These are phyloP conservation scores for Yarrowia sp. DNA, from an alignment of 805 yeast genomes.

Conservation along the genomic window DNA sequence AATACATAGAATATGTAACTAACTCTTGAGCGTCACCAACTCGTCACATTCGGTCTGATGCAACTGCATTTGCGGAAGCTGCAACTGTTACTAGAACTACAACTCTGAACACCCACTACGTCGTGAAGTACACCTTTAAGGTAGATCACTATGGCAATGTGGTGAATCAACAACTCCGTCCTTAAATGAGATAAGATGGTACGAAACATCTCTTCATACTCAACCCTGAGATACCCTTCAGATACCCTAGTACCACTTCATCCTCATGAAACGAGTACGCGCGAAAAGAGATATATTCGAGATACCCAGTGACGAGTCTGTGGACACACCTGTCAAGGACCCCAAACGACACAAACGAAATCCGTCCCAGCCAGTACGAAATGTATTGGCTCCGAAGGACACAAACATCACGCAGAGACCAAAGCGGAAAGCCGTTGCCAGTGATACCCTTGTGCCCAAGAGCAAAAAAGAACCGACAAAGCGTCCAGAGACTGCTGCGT, in stretches of 20 bases:
- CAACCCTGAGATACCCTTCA: neutral
- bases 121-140: neutral
- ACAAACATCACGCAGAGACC: neutral
- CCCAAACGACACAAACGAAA: neutral
- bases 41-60: neutral
- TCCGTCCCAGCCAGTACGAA: neutral
- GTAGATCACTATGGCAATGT: neutral
- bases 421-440: neutral
- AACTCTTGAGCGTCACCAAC: too few species aligned
- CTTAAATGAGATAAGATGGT: neutral
- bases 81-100: neutral
- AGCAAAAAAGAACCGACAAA: neutral
- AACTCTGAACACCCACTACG: neutral
- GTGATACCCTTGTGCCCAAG: neutral
- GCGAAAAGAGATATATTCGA: slow-evolving; percentile 8
- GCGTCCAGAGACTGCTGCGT: neutral
- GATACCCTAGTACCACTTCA: neutral
- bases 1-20: too few species aligned
- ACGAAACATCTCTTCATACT: neutral
- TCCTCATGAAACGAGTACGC: slow-evolving; percentile 4
- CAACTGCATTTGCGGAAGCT: neutral
- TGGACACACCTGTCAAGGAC: neutral
- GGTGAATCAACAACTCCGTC: neutral
- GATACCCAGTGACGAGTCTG: slow-evolving; percentile 1
- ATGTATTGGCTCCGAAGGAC: neutral